A percentile compares a stretch with the other conserved stretches of the same genome.
Evolutionary conservation across 2,329 filamentous ascomycete genomes (phyloP).

Genomic region (Pseudogymnoascus destructans): DNA sequence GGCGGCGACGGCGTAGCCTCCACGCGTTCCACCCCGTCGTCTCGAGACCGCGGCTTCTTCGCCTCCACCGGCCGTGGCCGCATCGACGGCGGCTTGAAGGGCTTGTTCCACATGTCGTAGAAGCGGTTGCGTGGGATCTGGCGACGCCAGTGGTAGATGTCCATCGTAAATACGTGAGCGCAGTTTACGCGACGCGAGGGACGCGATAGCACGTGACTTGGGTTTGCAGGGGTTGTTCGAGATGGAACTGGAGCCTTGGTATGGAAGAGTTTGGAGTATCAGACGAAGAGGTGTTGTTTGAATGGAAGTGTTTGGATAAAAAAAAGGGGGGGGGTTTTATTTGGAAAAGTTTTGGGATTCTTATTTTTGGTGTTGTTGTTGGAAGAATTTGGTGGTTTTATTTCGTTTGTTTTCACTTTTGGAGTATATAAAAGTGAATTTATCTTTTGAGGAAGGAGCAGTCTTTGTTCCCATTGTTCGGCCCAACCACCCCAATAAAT

Average conservation of each 20-base stretch:
- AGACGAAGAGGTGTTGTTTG: not conserved
- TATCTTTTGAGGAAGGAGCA: not conserved
- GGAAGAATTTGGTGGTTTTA: not conserved
- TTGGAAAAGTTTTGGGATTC: not conserved
- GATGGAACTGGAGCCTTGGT: not conserved
- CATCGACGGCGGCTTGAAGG: slow-evolving; percentile 4
- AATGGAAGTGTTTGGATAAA: not conserved
- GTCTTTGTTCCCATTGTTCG: not conserved
- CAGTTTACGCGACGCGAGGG: not conserved
- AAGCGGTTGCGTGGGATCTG: not conserved
- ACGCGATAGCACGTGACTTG: not conserved
- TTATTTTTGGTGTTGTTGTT: not conserved
- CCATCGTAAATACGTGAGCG: not conserved
- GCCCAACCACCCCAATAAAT: not conserved
- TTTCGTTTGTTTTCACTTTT: not conserved
- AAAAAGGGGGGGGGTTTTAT: too few species aligned
- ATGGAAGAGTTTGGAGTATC: not conserved
- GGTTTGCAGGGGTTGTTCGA: not conserved
- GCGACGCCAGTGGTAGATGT: not conserved
- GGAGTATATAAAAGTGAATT: not conserved
- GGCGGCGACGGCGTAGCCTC: not conserved
- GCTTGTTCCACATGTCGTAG: slow-evolving; percentile 4
- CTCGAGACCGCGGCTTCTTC: not conserved
- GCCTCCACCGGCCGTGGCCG: not conserved
- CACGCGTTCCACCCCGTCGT: not conserved